A percentile compares a stretch with the other conserved stretches of the same genome.
Evolutionary conservation across 1,284 basidiomycete species (phyloP).

Genomic region (Leccinum huronense): DNA sequence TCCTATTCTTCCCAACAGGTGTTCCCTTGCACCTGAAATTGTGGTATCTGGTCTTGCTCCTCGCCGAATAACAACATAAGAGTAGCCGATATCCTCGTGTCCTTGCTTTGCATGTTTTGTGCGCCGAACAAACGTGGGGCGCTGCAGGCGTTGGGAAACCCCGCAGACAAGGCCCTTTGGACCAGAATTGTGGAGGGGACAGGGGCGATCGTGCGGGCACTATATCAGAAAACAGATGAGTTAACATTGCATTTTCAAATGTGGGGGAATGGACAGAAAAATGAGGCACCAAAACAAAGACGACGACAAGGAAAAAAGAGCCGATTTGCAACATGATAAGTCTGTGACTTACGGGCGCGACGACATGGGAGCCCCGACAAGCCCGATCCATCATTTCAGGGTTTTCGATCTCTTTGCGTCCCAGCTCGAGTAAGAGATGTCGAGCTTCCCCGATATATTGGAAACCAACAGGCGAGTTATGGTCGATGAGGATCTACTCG

Average conservation of each 20-base stretch:
- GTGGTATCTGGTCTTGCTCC: conserved; percentile 60
- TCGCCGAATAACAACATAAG: conserved; percentile 87
- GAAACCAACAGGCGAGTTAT: conserved; percentile 77
- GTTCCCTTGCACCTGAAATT: conserved; percentile 29
- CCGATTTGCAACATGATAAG: conserved; percentile 9
- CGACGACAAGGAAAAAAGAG: conserved; percentile 4
- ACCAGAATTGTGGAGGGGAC: conserved; percentile 68
- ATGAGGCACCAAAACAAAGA: conserved; percentile 11
- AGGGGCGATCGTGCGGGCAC: conserved; percentile 90
- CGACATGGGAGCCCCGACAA: conserved; percentile 67
- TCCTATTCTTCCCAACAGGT: conserved; percentile 61
- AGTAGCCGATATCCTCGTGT: conserved; percentile 86
- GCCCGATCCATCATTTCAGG: conserved; percentile 38
- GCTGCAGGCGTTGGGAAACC: conserved; percentile 85
- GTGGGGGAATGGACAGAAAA: conserved; percentile 15
- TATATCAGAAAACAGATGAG: conserved; percentile 33
- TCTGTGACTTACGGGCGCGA: conserved; percentile 67
- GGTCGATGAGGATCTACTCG: conserved; percentile 80
- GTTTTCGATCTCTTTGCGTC: conserved; percentile 55
- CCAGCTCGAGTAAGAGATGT: conserved; percentile 71
- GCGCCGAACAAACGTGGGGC: conserved; percentile 79
- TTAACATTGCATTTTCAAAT: conserved; percentile 17
- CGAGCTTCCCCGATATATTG: conserved; percentile 82
- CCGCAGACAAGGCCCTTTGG: conserved; percentile 61
- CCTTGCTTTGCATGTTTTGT: conserved; percentile 85